phyloP scores from a whole-genome alignment of 371 early-diverging fungal genomes.

The Mortierella sp. region DNA sequence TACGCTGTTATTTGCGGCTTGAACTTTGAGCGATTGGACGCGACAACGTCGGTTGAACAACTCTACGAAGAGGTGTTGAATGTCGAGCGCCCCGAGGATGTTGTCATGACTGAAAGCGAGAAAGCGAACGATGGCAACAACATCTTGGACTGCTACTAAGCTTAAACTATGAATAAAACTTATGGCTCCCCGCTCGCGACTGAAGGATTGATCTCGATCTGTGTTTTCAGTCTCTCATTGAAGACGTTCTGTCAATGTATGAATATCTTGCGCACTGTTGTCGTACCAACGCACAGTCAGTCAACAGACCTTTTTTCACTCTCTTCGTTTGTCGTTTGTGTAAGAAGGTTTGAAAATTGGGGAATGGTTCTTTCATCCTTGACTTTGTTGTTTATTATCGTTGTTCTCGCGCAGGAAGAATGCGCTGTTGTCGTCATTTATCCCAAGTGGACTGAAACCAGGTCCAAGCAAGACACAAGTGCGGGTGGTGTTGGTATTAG shows the following conservation, averaged over 20 bases:
- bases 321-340: background rate
- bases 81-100: slow-evolving; percentile 54
- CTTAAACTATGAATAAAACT: background rate
- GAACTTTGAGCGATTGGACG: slow-evolving; percentile 57
- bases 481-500: background rate
- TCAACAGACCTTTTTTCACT: background rate
- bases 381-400: background rate
- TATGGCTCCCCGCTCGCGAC: background rate
- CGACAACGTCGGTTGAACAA: slow-evolving; percentile 57
- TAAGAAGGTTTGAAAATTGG: background rate
- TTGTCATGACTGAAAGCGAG: slow-evolving; percentile 56
- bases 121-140: slow-evolving; percentile 55
- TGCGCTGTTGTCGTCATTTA: slow-evolving; percentile 5
- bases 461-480: background rate
- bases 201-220: background rate
- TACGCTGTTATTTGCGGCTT: slow-evolving; percentile 38
- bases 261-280: background rate
- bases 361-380: background rate
- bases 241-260: background rate
- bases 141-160: slow-evolving; percentile 51
- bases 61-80: slow-evolving; percentile 59
- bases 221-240: too few relatives aligned
- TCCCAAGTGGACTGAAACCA: background rate
- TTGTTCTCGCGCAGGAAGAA: background rate
- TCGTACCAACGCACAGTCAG: slow-evolving; percentile 7